A percentile compares a stretch with the other conserved stretches of the same genome.
Evolutionary conservation across 2,329 filamentous ascomycete genomes (phyloP).

Genomic region (Cercospora janseana): DNA sequence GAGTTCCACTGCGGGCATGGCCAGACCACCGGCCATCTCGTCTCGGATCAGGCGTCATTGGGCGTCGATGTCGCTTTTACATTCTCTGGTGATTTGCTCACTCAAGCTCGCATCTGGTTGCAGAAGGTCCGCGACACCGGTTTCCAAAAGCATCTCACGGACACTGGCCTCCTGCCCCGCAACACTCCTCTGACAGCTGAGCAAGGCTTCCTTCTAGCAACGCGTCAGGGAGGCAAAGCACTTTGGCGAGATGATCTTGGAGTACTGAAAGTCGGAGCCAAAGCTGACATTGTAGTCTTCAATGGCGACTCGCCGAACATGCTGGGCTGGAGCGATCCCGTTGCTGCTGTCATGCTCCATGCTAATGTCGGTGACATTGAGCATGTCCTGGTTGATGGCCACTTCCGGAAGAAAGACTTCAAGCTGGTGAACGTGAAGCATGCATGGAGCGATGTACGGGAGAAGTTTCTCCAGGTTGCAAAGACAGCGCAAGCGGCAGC

Average conservation of each 20-base stretch:
- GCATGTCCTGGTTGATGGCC: slow-evolving; percentile 52
- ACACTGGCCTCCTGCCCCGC: slow-evolving; percentile 45
- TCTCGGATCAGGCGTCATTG: slow-evolving; percentile 49
- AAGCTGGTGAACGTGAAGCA: slow-evolving; percentile 18
- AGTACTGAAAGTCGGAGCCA: slow-evolving; percentile 50
- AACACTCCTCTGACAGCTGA: slow-evolving; percentile 54
- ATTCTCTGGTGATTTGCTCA: slow-evolving; percentile 37
- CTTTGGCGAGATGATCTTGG: slow-evolving; percentile 54
- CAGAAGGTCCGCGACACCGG: slow-evolving; percentile 39
- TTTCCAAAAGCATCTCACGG: slow-evolving; percentile 36
- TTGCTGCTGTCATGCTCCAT: slow-evolving; percentile 58
- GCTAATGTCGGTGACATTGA: slow-evolving; percentile 54
- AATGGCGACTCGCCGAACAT: slow-evolving; percentile 51
- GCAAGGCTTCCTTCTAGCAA: slow-evolving; percentile 58
- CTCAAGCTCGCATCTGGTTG: slow-evolving; percentile 56
- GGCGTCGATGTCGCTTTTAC: slow-evolving; percentile 28
- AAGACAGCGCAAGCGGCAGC: slow-evolving; percentile 12
- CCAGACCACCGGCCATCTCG: slow-evolving; percentile 45
- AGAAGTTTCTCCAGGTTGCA: slow-evolving; percentile 18
- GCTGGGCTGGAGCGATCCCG: slow-evolving; percentile 56
- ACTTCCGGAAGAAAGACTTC: slow-evolving; percentile 50
- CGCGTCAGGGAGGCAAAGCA: slow-evolving; percentile 53
- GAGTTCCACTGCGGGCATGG: slow-evolving; percentile 60
- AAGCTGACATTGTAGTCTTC: slow-evolving; percentile 56
- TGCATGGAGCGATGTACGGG: slow-evolving; percentile 13